Conservation (phyloP, 2,329 filamentous ascomycete species). For the Lanzia echinophila region DNA sequence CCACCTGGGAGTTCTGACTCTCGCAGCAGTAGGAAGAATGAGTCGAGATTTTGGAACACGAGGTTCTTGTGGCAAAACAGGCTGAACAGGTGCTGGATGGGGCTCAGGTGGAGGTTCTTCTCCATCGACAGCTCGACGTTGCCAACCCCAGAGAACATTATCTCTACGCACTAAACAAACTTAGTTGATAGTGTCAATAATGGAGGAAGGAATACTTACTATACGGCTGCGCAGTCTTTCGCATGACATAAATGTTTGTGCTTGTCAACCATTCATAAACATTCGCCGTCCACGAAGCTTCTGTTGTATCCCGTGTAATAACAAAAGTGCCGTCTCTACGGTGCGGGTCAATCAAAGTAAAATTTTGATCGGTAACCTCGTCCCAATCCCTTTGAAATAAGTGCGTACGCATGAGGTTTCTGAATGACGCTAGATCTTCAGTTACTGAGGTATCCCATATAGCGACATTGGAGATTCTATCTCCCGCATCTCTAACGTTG, state of each 20-base stretch:
- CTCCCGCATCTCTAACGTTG: not conserved
- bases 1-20: slow-evolving; percentile 11
- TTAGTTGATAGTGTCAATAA: not conserved
- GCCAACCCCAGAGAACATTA: slow-evolving; percentile 1
- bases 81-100: not conserved
- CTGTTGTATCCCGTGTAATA: slow-evolving; percentile 1
- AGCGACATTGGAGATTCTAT: not conserved
- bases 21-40: slow-evolving; percentile 11
- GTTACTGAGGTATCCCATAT: not conserved
- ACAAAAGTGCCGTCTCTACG: not conserved
- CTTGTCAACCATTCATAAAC: slow-evolving; percentile 16
- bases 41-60: slow-evolving; percentile 18
- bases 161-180: not conserved
- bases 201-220: not conserved
- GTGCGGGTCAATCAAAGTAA: not conserved
- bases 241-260: not conserved
- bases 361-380: not conserved
- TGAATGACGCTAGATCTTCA: not conserved
- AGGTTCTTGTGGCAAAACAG: not conserved
- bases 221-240: not conserved
- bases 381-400: not conserved
- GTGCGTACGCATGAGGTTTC: not conserved
- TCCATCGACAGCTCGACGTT: not conserved
- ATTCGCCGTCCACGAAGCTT: slow-evolving; percentile 10
- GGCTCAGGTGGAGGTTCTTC: not conserved